These are phyloP conservation scores for Metschnikowia lunata DNA, from an alignment of 805 yeast genomes.

Conservation along the genomic window DNA sequence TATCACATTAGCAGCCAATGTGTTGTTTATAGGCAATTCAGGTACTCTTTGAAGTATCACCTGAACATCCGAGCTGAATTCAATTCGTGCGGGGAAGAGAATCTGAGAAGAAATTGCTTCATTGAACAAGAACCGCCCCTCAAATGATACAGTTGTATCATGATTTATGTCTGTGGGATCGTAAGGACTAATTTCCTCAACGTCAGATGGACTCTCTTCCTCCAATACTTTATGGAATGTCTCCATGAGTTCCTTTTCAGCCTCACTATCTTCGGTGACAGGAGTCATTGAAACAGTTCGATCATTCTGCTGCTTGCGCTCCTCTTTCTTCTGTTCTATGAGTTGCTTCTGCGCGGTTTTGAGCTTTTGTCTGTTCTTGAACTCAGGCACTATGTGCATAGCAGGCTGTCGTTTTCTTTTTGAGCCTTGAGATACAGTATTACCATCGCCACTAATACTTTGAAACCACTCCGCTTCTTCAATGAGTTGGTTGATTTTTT, in stretches of 20 bases:
- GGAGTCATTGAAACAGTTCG: slow-evolving; percentile 5
- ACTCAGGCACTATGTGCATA: slow-evolving; percentile 25
- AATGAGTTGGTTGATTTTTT: slow-evolving; percentile 8
- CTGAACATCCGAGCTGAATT: slow-evolving; percentile 12
- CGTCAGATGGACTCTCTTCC: slow-evolving; percentile 22
- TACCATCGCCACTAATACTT: slow-evolving; percentile 36
- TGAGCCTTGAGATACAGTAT: slow-evolving; percentile 28
- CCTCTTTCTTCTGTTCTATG: slow-evolving; percentile 10
- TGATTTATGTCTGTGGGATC: slow-evolving; percentile 35
- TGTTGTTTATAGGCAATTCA: slow-evolving; percentile 24
- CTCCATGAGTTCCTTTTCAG: slow-evolving; percentile 12
- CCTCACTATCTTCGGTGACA: slow-evolving; percentile 12
- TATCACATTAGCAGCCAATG: slow-evolving; percentile 30
- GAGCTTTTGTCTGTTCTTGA: slow-evolving; percentile 13
- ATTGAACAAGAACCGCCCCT: slow-evolving; percentile 29
- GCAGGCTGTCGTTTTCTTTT: slow-evolving; percentile 31
- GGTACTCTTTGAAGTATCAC: slow-evolving; percentile 19
- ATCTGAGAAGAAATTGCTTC: slow-evolving; percentile 22
- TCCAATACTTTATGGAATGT: slow-evolving; percentile 16
- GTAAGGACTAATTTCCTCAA: slow-evolving; percentile 33
- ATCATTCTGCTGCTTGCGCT: slow-evolving; percentile 1
- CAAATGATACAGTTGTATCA: slow-evolving; percentile 27
- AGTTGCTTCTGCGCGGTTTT: slow-evolving; percentile 14
- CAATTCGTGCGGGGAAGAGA: slow-evolving; percentile 9
- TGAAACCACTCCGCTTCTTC: slow-evolving; percentile 36